Base-by-base conservation (phyloP, 202 grass and related monocot species). In the Cymbopogon flexuosus region DNA sequence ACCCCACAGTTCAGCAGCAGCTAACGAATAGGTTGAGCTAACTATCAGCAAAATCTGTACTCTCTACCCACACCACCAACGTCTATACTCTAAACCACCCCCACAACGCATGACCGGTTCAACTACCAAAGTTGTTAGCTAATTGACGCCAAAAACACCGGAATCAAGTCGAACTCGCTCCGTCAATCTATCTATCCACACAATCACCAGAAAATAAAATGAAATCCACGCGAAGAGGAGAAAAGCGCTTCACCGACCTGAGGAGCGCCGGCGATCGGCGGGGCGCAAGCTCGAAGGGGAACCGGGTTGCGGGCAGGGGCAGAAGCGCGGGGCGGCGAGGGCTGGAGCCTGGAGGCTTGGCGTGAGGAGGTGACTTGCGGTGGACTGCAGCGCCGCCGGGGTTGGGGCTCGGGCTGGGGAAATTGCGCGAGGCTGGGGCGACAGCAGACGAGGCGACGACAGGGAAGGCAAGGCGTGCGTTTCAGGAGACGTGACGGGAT, bases 401-500 rank as follows among this genome's bases (percentile, higher is more conserved):
- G 79, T 0, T 16, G 54, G 59, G 18, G 51, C 0, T 5, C 23
- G 72, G 73, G 33, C 12, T 74, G 45, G 83, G 87, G 87, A 42
- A 89, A 89, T 82, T 79, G 83, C 78, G 23, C 71, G 86, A 65
- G 15, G 39, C 3, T 1, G 19, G 22, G 14, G 61, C 34, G 19
- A 3, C 8, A 2, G 35, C 9, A 4, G 72, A 41, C 19, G 64
- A 21, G 6, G 24, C n/a, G 65, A 46, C 34, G 59, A 36, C 41
- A 72, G 15, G 69, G 12, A 10, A 39, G 36, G 64, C 43, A 52
- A 47, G 22, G 68, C n/a, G 87, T 74, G 46, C 35, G 36, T 60
- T 79, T 79, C 13, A 39, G 62, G 88, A 83, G 88, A 74, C 88
- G 88, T 89, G 79, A 86, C 83, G 88, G 79, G 88, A 86, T 75